Base-by-base conservation (phyloP, 768 basidiomycete genomes). In the Rhodotorula babjevae region DNA sequence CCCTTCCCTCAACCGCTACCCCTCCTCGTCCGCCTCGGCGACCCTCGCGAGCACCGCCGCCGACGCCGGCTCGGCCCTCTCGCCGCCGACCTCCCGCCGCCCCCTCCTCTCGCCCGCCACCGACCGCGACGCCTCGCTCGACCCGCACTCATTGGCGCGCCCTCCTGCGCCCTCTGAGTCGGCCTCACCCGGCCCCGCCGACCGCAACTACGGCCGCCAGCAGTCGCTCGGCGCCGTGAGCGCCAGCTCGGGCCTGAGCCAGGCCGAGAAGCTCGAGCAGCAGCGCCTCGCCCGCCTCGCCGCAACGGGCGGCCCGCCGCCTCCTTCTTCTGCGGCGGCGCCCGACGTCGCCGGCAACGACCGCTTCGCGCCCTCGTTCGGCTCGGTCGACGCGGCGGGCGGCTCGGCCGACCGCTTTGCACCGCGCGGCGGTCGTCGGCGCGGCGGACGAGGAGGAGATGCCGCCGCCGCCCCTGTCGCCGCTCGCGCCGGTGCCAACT, bases 281-380 rank as follows among this genome's bases (percentile, higher is more conserved):
- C 66, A 67, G 58, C 9, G 66, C 21, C 46, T 67, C 9, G 65
- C 65, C 33, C 47, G 65, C 36, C 33, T 67, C 29, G 66, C 59
- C 6, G 49, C 29, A 25, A 23, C 23, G 25, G 56, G 57, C 2
- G n/a, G 55, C 4, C 29, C 36, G 42, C 44, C 59, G 8, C n/a
- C 61, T 6, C 0, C 61, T 21, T 2, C 31, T 23, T 12, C 53
- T 3, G 53, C 21, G 19, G 40, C 53, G 9, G 55, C 25, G 42
- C 53, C 3, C 42, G n/a, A 23, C 25, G 42, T 11, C 33, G 23
- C 27, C 2, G 18, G 61, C 40, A 23, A 16, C 29, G 61, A 62
- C 47, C 61, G 61, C 19, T 62, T 62, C 25, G 61, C 61, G 47
- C 31, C 61, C 2, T 31, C 61, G 1, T 6, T 23, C 10, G 40